Conservation (phyloP, 1,139 yeast species). For the Kodamaea arcana region DNA sequence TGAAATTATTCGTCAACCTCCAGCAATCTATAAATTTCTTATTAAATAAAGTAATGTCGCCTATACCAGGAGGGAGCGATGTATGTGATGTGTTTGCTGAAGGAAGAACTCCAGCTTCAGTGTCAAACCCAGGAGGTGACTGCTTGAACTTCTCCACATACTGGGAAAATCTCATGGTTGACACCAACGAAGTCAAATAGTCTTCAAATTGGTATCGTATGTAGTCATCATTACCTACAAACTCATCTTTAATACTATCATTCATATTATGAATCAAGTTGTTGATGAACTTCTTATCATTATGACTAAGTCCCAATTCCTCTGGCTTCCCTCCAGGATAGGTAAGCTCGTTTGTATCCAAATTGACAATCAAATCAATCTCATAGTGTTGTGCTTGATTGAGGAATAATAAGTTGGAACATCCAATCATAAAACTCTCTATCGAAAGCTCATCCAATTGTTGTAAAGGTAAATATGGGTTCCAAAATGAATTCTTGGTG, state of each 20-base stretch:
- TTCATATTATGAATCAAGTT: constrained; percentile 22
- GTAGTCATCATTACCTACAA: constrained; percentile 80
- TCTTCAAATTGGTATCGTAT: constrained; percentile 88
- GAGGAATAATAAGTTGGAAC: constrained; percentile 77
- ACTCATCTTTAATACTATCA: constrained; percentile 21
- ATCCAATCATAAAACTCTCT: constrained; percentile 72
- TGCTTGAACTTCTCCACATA: constrained; percentile 45
- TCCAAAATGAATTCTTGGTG: constrained; percentile 77
- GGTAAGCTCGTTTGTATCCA: constrained; percentile 31
- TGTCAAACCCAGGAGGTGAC: constrained; percentile 42
- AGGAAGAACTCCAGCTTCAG: constrained; percentile 4
- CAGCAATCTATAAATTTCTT: constrained; percentile 57
- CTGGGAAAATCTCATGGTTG: constrained; percentile 66
- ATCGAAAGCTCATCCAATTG: constrained; percentile 75
- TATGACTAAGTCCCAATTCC: constrained; percentile 50
- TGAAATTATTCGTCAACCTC: constrained; percentile 63
- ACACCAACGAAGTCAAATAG: constrained; percentile 69
- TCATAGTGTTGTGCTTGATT: constrained; percentile 60
- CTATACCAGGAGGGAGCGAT: constrained; percentile 17
- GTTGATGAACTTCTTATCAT: constrained; percentile 75
- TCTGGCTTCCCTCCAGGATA: constrained; percentile 42
- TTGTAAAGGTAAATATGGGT: constrained; percentile 89
- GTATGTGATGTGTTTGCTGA: constrained; percentile 5
- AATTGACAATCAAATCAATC: constrained; percentile 40
- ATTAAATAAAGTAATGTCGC: constrained; percentile 43